Evolutionary conservation across 805 yeast species (phyloP).

Genomic region (Suhomyces sp.): DNA sequence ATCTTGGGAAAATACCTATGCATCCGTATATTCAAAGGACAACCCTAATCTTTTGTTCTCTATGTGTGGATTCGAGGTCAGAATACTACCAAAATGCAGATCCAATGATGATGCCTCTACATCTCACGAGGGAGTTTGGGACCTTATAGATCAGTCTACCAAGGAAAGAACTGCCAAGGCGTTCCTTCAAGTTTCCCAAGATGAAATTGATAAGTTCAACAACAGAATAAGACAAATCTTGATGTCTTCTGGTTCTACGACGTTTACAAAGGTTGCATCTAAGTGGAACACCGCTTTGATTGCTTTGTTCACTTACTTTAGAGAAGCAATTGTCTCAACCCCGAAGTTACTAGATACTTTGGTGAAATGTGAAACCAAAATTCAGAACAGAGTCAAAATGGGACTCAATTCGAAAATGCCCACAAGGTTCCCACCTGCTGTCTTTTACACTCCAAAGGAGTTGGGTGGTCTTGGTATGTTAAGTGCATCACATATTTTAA

Average conservation of each 20-base stretch:
- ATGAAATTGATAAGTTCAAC: conserved; percentile 75
- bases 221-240: conserved; percentile 83
- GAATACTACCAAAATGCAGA: conserved; percentile 77
- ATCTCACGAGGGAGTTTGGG: conserved; percentile 88
- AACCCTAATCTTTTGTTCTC: conserved; percentile 86
- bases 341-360: conserved; percentile 71
- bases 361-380: conserved; percentile 88
- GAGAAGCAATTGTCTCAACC: conserved; percentile 91
- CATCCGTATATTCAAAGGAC: conserved; percentile 86
- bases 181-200: conserved; percentile 74
- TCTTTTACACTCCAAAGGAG: conserved; percentile 95
- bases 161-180: conserved; percentile 91
- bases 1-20: conserved; percentile 76
- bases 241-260: conserved; percentile 94
- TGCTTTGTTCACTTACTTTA: conserved; percentile 79
- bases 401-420: conserved; percentile 99
- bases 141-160: conserved; percentile 61
- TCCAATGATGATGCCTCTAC: conserved; percentile 46
- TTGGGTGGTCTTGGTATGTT: conserved; percentile 97
- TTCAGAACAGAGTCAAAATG: conserved; percentile 90
- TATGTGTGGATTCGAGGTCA: conserved; percentile 93
- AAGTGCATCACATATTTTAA: conserved; percentile 92
- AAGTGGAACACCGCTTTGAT: conserved; percentile 94
- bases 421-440: conserved; percentile 97
- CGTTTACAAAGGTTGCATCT: conserved; percentile 90